These are phyloP conservation scores for Parietaria judaica DNA, from an alignment of 306 rosid genomes.

Conservation along the genomic window DNA sequence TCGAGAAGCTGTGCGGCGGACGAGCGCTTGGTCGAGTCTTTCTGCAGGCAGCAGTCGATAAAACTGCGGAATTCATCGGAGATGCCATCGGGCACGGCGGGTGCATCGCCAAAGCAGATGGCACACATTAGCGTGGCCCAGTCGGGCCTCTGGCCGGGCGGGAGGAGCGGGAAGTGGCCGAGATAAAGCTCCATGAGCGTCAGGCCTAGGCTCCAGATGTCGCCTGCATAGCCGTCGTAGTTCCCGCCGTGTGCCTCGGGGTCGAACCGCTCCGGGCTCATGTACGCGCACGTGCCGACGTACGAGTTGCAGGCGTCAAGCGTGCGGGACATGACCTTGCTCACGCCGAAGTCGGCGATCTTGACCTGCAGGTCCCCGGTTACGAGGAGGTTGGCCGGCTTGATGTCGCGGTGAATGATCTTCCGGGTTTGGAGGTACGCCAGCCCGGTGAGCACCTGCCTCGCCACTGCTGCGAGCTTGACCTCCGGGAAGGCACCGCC, in stretches of 20 bases:
- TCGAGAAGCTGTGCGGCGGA: slow-evolving; percentile 52
- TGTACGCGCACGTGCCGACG: slow-evolving; percentile 92
- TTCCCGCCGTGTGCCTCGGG: slow-evolving; percentile 71
- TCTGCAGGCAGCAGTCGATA: slow-evolving; percentile 65
- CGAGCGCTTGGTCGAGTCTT: slow-evolving; percentile 74
- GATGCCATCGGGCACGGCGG: slow-evolving; percentile 43
- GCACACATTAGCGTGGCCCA: slow-evolving; percentile 92
- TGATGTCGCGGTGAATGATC: slow-evolving; percentile 79
- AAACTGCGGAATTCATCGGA: slow-evolving; percentile 58
- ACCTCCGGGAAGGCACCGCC: slow-evolving; percentile 52
- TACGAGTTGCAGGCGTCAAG: slow-evolving; percentile 75
- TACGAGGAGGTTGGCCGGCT: slow-evolving; percentile 67
- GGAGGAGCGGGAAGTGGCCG: slow-evolving; percentile 85
- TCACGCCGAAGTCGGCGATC: slow-evolving; percentile 83
- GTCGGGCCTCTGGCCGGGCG: slow-evolving; percentile 80
- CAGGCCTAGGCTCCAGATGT: slow-evolving; percentile 87
- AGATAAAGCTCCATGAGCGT: slow-evolving; percentile 74
- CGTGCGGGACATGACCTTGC: slow-evolving; percentile 64
- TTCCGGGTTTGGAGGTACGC: slow-evolving; percentile 67
- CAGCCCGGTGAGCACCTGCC: slow-evolving; percentile 61
- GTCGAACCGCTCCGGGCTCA: slow-evolving; percentile 97
- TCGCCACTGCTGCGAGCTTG: slow-evolving; percentile 44
- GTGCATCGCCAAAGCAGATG: slow-evolving; percentile 79
- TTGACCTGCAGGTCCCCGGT: slow-evolving; percentile 50
- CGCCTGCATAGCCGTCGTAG: slow-evolving; percentile 71